Percentiles rank a stretch among this genome's conserved stretches.
Conservation (phyloP, 2,329 filamentous ascomycete genomes). For the Neospermospora avenae region DNA sequence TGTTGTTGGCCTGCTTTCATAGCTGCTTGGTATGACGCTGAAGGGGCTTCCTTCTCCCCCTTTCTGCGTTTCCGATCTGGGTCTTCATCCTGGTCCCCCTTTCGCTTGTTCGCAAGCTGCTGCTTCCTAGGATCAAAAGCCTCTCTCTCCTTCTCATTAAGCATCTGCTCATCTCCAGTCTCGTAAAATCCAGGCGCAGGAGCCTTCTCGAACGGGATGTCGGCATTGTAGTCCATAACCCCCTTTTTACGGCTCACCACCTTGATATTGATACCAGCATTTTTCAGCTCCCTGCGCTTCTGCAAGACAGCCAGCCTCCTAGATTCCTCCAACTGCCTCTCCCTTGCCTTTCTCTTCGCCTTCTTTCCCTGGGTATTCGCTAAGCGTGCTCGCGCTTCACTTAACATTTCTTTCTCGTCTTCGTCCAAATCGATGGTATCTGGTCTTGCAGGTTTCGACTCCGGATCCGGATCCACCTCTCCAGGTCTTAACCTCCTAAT, state of each 20-base stretch:
- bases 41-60: conserved; percentile 78
- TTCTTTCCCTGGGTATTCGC: conserved; percentile 99
- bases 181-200: conserved; percentile 90
- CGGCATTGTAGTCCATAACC: conserved; percentile 99
- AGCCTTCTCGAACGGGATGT: conserved; percentile 95
- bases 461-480: conserved; percentile 94
- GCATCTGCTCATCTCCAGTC: conserved; percentile 74
- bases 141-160: conserved; percentile 80
- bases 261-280: conserved; percentile 97
- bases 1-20: conserved; percentile 93
- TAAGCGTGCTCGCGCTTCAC: conserved; percentile 90
- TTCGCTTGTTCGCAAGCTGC: conserved; percentile 87
- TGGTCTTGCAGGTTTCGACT: conserved; percentile 90
- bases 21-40: conserved; percentile 78
- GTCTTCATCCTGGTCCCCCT: conserved; percentile 85
- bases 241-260: conserved; percentile 87
- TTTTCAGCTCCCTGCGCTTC: conserved; percentile 94
- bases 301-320: conserved; percentile 84
- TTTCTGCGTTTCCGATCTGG: conserved; percentile 79
- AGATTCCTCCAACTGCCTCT: conserved; percentile 93
- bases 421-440: conserved; percentile 98
- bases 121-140: conserved; percentile 91
- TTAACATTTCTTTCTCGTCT: conserved; percentile 99
- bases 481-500: conserved; percentile 84
- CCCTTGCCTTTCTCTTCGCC: conserved; percentile 94